Base-by-base conservation (phyloP, 2,329 filamentous ascomycete genomes). In the Raffaelea albimanens region DNA sequence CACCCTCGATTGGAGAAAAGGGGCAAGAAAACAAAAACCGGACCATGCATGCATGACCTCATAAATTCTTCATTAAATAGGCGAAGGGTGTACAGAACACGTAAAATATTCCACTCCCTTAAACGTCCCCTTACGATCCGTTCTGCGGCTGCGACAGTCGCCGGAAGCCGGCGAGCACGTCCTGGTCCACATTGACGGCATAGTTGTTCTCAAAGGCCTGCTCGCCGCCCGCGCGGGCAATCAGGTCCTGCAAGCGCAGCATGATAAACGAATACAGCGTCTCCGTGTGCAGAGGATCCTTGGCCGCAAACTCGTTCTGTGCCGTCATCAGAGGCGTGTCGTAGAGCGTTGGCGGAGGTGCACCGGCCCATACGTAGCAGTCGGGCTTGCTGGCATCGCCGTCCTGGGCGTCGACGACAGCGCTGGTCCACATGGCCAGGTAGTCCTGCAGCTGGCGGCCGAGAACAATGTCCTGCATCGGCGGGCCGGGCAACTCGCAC, bases 401-500 rank as follows among this genome's bases (percentile, higher is more conserved):
- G 21, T 78, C 78, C 45, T 82, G 70, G 44, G 90, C 65, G 56
- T 88, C 82, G 1, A 67, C 66, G 25, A 90, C 68, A 1, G 87
- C 75, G 53, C 76, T 78, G 2, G 82, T 85, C 87, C 87, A 93
- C 66, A 89, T 75, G 1, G 73, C 72, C 57, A 93, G 80, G 57
- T 86, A 80, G 57, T 83, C 83, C 61, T 93, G 87, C 47, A 93
- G 67, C 47, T 93, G 68, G 34, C 72, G 74, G 2, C 63, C 59
- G 4, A 88, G 64, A 2, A 79, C 71, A 46, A 84, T 73, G 0
- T 76, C 70, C n/a, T n/a, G 25, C 25, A 13, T 7, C 51, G 76
- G 75, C 58, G 77, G 72, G 22, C 75, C 72, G 0, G 73, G 71
- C 1, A 83, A 71, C 59, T 87, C 83, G 13, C 87, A 66, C 2